phyloP scores from a whole-genome alignment of 2,329 filamentous ascomycete species.

The Coleophoma eucalyptorum region DNA sequence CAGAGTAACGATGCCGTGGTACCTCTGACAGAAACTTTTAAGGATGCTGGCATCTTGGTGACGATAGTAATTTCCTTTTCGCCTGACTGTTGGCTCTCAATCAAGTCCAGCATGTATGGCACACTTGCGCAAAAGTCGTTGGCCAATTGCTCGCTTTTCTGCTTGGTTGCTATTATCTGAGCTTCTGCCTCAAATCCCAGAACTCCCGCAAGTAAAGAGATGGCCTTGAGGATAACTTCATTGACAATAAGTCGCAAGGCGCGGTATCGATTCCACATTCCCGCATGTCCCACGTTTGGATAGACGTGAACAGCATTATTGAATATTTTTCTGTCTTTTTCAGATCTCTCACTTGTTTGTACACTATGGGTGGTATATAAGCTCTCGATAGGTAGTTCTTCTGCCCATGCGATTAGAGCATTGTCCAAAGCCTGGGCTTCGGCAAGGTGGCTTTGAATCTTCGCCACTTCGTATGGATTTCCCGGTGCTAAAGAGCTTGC shows the following conservation, averaged over 20 bases:
- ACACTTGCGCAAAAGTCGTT: constrained; percentile 10
- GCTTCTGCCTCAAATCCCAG: neutral
- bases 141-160: constrained; percentile 1
- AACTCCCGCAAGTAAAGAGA: neutral
- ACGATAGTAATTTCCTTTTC: neutral
- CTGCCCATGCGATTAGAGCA: constrained; percentile 4
- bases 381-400: constrained; percentile 3
- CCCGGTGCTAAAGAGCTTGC: neutral
- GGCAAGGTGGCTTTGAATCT: neutral
- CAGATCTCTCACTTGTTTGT: neutral
- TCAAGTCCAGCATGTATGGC: constrained; percentile 3
- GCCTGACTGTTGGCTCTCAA: neutral
- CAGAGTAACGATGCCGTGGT: constrained; percentile 5
- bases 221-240: constrained; percentile 4
- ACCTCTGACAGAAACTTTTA: constrained; percentile 1
- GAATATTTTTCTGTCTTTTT: neutral
- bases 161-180: neutral
- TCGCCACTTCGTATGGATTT: neutral
- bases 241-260: constrained; percentile 6
- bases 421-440: constrained; percentile 5
- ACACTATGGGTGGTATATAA: neutral
- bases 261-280: constrained; percentile 11
- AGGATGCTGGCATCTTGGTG: neutral
- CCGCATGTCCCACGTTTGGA: constrained; percentile 5
- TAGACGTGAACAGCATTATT: constrained; percentile 4